phyloP scores from a whole-genome alignment of 1,284 basidiomycete genomes.

The Gymnopus androsaceus region DNA sequence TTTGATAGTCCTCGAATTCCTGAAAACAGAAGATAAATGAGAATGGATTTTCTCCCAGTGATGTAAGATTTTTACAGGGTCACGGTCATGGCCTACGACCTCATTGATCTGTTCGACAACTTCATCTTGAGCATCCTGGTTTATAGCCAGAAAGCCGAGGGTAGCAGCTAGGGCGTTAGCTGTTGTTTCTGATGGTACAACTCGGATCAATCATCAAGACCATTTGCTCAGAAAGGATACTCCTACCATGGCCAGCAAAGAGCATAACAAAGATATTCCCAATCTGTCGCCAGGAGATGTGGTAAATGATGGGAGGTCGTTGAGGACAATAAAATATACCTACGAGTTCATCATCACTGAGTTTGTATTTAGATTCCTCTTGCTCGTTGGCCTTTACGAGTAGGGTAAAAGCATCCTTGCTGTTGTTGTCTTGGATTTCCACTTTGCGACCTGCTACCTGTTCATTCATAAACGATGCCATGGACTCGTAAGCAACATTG shows the following conservation, averaged over 20 bases:
- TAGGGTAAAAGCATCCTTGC: conserved; percentile 19
- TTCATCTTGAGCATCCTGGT: conserved; percentile 24
- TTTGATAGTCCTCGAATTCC: conserved; percentile 20
- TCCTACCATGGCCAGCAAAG: conserved; percentile 26
- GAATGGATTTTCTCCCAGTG: not conserved
- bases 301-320: not conserved
- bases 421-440: conserved; percentile 5
- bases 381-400: conserved; percentile 21
- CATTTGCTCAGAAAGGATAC: not conserved
- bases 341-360: conserved; percentile 20
- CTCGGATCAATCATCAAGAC: not conserved
- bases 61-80: conserved; percentile 14
- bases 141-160: conserved; percentile 23
- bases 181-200: conserved; percentile 19
- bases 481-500: conserved; percentile 16
- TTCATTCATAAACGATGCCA: conserved; percentile 16
- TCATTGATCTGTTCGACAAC: conserved; percentile 18
- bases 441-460: conserved; percentile 13
- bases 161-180: conserved; percentile 20
- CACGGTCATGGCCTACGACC: conserved; percentile 9
- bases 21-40: not conserved
- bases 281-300: conserved; percentile 7
- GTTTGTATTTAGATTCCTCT: conserved; percentile 17
- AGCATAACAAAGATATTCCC: conserved; percentile 24
- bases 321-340: not conserved